Conservation (phyloP, 371 early-diverging fungal genomes). For the Mycotypha africana region DNA sequence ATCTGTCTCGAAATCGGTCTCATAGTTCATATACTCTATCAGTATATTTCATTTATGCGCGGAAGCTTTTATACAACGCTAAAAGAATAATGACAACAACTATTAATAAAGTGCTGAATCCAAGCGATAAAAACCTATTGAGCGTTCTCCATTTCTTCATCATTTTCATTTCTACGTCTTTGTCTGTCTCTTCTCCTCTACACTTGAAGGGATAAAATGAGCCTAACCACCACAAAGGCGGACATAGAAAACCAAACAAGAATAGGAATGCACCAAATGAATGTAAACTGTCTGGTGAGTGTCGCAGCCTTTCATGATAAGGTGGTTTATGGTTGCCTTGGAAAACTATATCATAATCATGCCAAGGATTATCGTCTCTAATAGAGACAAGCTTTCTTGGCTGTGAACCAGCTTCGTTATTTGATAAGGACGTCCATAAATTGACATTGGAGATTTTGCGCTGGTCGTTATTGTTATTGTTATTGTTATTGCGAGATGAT, state of each 20-base stretch:
- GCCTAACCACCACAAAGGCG: conserved; percentile 42
- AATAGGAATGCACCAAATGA: conserved; percentile 30
- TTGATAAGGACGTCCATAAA: conserved; percentile 6
- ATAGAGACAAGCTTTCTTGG: neutral
- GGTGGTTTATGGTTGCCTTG: neutral
- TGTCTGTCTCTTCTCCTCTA: too few relatives aligned
- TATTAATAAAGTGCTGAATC: conserved; percentile 29
- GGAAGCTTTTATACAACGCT: neutral
- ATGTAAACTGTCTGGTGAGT: too few relatives aligned
- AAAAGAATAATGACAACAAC: conserved; percentile 24
- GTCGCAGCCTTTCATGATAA: too few relatives aligned
- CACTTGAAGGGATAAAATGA: conserved; percentile 24
- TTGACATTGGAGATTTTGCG: neutral
- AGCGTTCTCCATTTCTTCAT: conserved; percentile 30
- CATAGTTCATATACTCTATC: too few relatives aligned
- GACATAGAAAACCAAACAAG: conserved; percentile 33
- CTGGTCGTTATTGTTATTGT: neutral
- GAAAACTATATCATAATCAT: conserved; percentile 1
- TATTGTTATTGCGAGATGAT: too few relatives aligned
- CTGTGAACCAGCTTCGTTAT: neutral
- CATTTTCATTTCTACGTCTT: too few relatives aligned
- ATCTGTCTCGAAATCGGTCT: too few relatives aligned
- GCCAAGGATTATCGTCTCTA: neutral
- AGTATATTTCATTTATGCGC: neutral
- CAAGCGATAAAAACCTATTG: conserved; percentile 31